Evolutionary conservation across 2,329 filamentous ascomycete genomes (phyloP).

Genomic region (Fusarium irregulare): DNA sequence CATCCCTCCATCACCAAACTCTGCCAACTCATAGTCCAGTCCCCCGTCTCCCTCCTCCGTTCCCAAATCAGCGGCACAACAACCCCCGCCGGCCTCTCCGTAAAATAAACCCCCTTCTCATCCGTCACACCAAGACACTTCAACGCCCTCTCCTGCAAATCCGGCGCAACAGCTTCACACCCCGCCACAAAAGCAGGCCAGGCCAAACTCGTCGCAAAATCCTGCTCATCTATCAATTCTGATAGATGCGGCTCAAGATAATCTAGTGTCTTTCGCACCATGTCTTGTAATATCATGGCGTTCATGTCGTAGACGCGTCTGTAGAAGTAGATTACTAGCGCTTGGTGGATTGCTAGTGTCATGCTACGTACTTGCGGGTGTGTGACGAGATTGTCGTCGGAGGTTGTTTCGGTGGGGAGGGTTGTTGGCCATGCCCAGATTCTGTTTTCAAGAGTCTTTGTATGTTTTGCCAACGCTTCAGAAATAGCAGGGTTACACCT

Average conservation of each 20-base stretch:
- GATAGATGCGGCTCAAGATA: constrained; percentile 51
- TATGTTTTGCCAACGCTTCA: constrained; percentile 43
- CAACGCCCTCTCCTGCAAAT: constrained; percentile 48
- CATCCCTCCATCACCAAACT: constrained; percentile 27
- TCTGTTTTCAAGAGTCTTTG: constrained; percentile 48
- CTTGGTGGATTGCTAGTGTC: constrained; percentile 54
- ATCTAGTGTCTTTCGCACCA: constrained; percentile 52
- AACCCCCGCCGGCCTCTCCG: constrained; percentile 43
- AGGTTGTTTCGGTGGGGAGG: neutral
- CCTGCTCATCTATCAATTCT: constrained; percentile 49
- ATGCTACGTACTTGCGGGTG: constrained; percentile 39
- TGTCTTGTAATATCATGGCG: constrained; percentile 54
- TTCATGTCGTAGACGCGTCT: constrained; percentile 53
- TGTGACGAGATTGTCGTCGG: constrained; percentile 30
- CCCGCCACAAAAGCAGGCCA: constrained; percentile 59
- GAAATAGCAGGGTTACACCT: constrained; percentile 41
- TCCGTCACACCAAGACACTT: constrained; percentile 45
- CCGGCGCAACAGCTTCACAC: constrained; percentile 54
- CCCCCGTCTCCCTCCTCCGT: constrained; percentile 41
- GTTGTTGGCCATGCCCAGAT: constrained; percentile 48
- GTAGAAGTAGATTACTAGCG: constrained; percentile 59
- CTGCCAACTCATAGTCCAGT: constrained; percentile 50
- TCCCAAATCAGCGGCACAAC: constrained; percentile 48
- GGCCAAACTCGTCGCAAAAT: constrained; percentile 53
- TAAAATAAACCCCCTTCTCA: constrained; percentile 46